A percentile compares a stretch with the other conserved stretches of the same genome.
Conservation (phyloP, 202 grass and related monocot genomes). For the Panicum hallii region DNA sequence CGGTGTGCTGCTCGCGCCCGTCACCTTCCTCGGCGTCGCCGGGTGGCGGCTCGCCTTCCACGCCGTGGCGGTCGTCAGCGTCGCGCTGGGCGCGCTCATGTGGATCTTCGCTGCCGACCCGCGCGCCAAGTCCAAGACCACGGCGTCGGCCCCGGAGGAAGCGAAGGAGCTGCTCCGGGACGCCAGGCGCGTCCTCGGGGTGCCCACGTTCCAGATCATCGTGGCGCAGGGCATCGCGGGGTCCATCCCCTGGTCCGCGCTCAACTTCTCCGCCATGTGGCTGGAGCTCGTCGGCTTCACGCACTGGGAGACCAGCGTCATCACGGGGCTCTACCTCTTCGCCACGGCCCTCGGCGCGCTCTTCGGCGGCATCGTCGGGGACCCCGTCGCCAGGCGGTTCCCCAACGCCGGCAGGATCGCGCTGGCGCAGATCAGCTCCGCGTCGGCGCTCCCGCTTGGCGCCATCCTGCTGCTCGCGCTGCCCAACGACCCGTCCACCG, state of each 20-base stretch:
- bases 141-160: slow-evolving; percentile 26
- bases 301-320: slow-evolving; percentile 63
- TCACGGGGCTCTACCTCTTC: slow-evolving; percentile 56
- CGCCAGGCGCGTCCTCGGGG: slow-evolving; percentile 47
- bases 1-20: slow-evolving; percentile 63
- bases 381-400: slow-evolving; percentile 50
- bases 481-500: slow-evolving; percentile 59
- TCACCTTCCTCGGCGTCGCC: slow-evolving; percentile 72
- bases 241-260: slow-evolving; percentile 49
- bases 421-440: slow-evolving; percentile 67
- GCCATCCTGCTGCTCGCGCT: slow-evolving; percentile 62
- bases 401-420: slow-evolving; percentile 60
- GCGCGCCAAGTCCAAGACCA: slow-evolving; percentile 33
- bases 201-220: slow-evolving; percentile 71
- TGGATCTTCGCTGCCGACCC: slow-evolving; percentile 58
- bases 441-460: slow-evolving; percentile 59
- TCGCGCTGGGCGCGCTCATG: slow-evolving; percentile 42
- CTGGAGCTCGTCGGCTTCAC: slow-evolving; percentile 70
- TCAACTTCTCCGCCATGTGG: slow-evolving; percentile 80
- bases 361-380: slow-evolving; percentile 57
- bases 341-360: slow-evolving; percentile 66
- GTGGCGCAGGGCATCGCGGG: slow-evolving; percentile 66
- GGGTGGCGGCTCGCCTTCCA: slow-evolving; percentile 62
- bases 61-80: slow-evolving; percentile 48
- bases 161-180: slow-evolving; percentile 51